Percentiles rank a stretch among this genome's conserved stretches.
phyloP scores from a whole-genome alignment of 805 yeast genomes.

The Candida tallmaniae region DNA sequence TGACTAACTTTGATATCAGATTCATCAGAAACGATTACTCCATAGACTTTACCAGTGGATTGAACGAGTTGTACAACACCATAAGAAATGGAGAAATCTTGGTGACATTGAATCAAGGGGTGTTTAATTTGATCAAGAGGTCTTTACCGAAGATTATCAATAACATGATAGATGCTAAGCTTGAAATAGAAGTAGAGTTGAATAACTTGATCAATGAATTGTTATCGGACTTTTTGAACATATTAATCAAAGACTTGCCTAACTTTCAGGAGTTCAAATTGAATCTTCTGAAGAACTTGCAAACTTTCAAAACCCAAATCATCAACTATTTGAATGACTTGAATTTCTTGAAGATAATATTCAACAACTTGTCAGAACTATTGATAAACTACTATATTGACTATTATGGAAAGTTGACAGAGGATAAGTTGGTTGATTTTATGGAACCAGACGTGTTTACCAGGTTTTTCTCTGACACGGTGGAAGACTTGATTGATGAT shows the following conservation, averaged over 20 bases:
- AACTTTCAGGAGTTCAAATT: slow-evolving; percentile 34
- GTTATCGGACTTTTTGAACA: slow-evolving; percentile 46
- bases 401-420: slow-evolving; percentile 17
- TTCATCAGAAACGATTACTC: slow-evolving; percentile 65
- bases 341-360: slow-evolving; percentile 31
- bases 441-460: slow-evolving; percentile 16
- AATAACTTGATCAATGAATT: slow-evolving; percentile 66
- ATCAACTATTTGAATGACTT: slow-evolving; percentile 52
- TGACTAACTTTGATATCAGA: slow-evolving; percentile 75
- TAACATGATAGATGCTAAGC: slow-evolving; percentile 72
- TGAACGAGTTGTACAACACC: slow-evolving; percentile 42
- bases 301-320: slow-evolving; percentile 51
- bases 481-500: slow-evolving; percentile 13
- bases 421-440: slow-evolving; percentile 31
- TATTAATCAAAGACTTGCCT: slow-evolving; percentile 42
- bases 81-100: slow-evolving; percentile 43
- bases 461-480: slow-evolving; percentile 9
- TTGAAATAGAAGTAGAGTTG: slow-evolving; percentile 69
- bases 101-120: slow-evolving; percentile 26
- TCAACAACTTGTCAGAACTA: slow-evolving; percentile 36
- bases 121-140: slow-evolving; percentile 53
- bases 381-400: slow-evolving; percentile 32
- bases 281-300: slow-evolving; percentile 50
- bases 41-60: slow-evolving; percentile 73
- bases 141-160: slow-evolving; percentile 76